Evolutionary conservation across 495 filamentous ascomycete genomes (phyloP), one percentile per base, ranked within the genome.

Genomic region (Letharia columbiana): DNA sequence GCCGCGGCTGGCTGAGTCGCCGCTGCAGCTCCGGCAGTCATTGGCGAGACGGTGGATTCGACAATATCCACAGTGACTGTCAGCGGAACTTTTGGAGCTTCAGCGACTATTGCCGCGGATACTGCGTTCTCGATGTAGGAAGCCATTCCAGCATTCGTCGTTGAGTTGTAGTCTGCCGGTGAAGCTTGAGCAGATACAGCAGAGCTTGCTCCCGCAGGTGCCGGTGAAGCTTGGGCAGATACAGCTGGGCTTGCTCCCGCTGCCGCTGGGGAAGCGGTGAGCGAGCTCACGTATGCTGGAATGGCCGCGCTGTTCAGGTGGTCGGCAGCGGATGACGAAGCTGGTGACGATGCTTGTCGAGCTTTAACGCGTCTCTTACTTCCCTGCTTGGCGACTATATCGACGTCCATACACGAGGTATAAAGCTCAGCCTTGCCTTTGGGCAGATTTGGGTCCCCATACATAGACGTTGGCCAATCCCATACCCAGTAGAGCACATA

Each of bases 401-500:
- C 76, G 67, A 92, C 80, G 75, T 96, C 92, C 70, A 91, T 84
- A 71, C 92, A 93, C 11, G 87, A 87, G 0, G 90, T 92, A 73
- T 96, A 96, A 66, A 86, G 82, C 74, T 96, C 87, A 64, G 80
- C 78, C 67, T 83, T 86, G 31, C 82, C 81, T 1, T 82, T 71
- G 4, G 82, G 81, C 18, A 80, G 72, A 44, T 61, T 75, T 57
- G 76, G 80, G 70, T 81, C 79, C 33, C 66, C 72, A 17, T 72
- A 73, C 18, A 82, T 75, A 17, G 74, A 74, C 0, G 84, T 87
- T 6, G 88, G 86, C 91, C 91, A 97, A 69, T 95, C 87, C 92
- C 92, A 96, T 7, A 96, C 86, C 92, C 92, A 97, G 76, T 96
- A 92, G 50, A 94, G 73, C 0, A 91, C 91, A 67, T 88, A 87